phyloP scores from a whole-genome alignment of 306 rosid species.

The Leucaena leucocephala region DNA sequence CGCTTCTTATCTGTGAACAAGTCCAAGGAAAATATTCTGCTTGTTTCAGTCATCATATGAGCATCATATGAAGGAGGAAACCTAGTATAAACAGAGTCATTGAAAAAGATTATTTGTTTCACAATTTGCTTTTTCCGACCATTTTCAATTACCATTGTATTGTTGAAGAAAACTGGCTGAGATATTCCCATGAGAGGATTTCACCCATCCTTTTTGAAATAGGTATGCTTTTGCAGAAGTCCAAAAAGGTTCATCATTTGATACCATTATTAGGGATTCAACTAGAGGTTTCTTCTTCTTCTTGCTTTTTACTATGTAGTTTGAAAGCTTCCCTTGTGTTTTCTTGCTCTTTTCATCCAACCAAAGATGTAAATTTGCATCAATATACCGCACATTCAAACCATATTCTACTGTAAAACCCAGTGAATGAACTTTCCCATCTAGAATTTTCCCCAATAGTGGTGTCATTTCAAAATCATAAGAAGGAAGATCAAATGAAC shows the following conservation, averaged over 20 bases:
- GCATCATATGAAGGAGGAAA: constrained; percentile 38
- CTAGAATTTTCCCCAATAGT: constrained; percentile 63
- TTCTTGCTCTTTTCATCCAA: constrained; percentile 57
- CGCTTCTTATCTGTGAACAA: constrained; percentile 41
- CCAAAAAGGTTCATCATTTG: constrained; percentile 54
- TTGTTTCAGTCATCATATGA: constrained; percentile 39
- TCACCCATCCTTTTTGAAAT: constrained; percentile 69
- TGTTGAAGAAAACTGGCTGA: constrained; percentile 61
- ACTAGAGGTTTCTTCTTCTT: not conserved
- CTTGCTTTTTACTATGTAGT: constrained; percentile 33
- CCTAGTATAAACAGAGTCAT: constrained; percentile 43
- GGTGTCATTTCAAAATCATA: constrained; percentile 88
- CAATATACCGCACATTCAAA: constrained; percentile 81
- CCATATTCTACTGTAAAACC: constrained; percentile 77
- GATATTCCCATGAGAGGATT: constrained; percentile 74
- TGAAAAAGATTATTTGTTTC: constrained; percentile 58
- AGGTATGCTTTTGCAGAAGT: constrained; percentile 53
- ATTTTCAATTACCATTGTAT: constrained; percentile 55
- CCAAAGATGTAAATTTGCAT: constrained; percentile 94
- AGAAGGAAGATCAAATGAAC: constrained; percentile 83
- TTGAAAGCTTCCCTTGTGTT: constrained; percentile 56
- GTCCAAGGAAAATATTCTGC: constrained; percentile 52
- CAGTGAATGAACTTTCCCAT: constrained; percentile 64
- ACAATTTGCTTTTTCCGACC: constrained; percentile 60
- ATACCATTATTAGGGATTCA: not conserved